A percentile compares a stretch with the other conserved stretches of the same genome.
phyloP scores from a whole-genome alignment of 306 rosid species.

The Pyrus communis region DNA sequence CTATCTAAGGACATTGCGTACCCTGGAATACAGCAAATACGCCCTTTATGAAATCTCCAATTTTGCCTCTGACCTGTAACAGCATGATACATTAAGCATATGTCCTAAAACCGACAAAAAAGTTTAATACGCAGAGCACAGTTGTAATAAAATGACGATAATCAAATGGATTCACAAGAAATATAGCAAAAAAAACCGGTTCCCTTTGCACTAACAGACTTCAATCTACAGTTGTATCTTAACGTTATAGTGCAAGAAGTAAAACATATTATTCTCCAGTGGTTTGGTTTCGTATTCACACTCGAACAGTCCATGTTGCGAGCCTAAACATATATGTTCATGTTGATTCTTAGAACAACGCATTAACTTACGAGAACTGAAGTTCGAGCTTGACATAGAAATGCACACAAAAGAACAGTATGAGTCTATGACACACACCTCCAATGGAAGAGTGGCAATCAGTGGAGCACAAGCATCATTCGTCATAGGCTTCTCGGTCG shows the following conservation, averaged over 20 bases:
- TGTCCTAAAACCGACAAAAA: not conserved
- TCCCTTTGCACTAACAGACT: not conserved
- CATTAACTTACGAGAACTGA: not conserved
- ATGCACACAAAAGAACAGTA: not conserved
- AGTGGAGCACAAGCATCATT: constrained; percentile 68
- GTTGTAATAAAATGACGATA: not conserved
- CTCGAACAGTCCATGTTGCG: not conserved
- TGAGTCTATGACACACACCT: constrained; percentile 35
- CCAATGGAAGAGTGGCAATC: constrained; percentile 83
- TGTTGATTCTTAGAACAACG: not conserved
- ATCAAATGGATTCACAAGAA: not conserved
- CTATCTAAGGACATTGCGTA: constrained; percentile 17
- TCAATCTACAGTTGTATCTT: not conserved
- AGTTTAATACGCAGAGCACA: not conserved
- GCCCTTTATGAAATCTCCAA: constrained; percentile 58
- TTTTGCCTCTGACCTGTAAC: constrained; percentile 56
- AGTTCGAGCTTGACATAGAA: not conserved
- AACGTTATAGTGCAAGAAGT: not conserved
- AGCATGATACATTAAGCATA: not conserved
- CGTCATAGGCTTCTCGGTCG: constrained; percentile 54
- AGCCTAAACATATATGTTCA: not conserved
- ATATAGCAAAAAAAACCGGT: not conserved
- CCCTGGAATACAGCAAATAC: constrained; percentile 82
- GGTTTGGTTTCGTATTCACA: not conserved
- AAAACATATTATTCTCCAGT: not conserved